These are phyloP conservation scores for Sporopachydermia lactativora DNA, from an alignment of 805 yeast species.

Conservation along the genomic window DNA sequence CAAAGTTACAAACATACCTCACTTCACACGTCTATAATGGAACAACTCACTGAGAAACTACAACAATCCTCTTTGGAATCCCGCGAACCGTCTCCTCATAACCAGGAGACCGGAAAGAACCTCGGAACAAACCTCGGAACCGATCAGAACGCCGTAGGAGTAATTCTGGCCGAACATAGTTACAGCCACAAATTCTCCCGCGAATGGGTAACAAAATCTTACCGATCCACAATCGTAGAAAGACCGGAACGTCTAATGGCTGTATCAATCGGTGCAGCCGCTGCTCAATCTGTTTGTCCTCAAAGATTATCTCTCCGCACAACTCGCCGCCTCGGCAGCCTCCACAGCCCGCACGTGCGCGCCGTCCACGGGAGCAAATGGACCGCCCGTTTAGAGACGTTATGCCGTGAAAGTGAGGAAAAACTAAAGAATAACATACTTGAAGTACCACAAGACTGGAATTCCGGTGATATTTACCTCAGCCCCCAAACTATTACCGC, in stretches of 20 bases:
- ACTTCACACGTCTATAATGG: too few relatives aligned
- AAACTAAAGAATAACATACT: constrained; percentile 38
- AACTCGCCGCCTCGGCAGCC: constrained; percentile 31
- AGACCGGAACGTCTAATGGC: constrained; percentile 72
- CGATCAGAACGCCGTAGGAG: background rate
- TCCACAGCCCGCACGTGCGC: constrained; percentile 44
- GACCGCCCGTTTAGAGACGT: constrained; percentile 42
- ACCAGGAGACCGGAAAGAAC: background rate
- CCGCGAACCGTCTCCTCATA: background rate
- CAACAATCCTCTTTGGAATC: background rate
- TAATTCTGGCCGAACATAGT: background rate
- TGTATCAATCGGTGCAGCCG: constrained; percentile 61
- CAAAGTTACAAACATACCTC: too few relatives aligned
- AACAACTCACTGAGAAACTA: background rate
- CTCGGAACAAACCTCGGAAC: too few relatives aligned
- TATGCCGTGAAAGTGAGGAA: constrained; percentile 44
- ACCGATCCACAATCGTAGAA: constrained; percentile 59
- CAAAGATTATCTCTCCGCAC: constrained; percentile 37
- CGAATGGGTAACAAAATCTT: constrained; percentile 59
- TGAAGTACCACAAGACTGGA: constrained; percentile 76
- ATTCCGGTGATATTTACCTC: constrained; percentile 68
- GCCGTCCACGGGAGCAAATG: constrained; percentile 64
- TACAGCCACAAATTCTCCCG: constrained; percentile 63
- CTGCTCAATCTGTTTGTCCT: constrained; percentile 59
- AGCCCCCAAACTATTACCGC: constrained; percentile 55